phyloP scores from a whole-genome alignment of 805 yeast species.

The Candida xyloterini region DNA sequence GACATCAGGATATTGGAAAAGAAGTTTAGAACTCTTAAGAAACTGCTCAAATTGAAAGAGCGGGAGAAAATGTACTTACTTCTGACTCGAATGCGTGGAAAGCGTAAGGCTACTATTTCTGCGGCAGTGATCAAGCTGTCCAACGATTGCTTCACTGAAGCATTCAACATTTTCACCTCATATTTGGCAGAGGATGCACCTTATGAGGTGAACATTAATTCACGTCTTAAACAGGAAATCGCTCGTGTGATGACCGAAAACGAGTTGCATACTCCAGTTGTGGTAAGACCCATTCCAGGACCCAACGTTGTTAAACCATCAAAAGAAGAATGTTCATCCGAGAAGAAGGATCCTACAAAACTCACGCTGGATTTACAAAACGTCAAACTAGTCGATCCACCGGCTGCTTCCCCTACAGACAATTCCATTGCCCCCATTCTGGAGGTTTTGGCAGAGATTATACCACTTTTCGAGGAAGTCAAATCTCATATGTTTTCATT shows the following conservation, averaged over 20 bases:
- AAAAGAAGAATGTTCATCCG: background rate
- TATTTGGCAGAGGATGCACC: constrained; percentile 68
- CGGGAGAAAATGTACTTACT: constrained; percentile 20
- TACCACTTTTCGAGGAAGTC: constrained; percentile 47
- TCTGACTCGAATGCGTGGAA: constrained; percentile 17
- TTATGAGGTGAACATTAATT: constrained; percentile 64
- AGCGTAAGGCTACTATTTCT: constrained; percentile 32
- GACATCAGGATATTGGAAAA: constrained; percentile 54
- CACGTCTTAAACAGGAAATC: constrained; percentile 22
- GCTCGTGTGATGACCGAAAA: constrained; percentile 15
- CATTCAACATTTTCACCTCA: constrained; percentile 62
- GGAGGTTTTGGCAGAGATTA: constrained; percentile 36
- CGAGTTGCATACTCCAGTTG: constrained; percentile 4
- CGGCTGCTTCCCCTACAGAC: constrained; percentile 34
- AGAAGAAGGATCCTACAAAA: constrained; percentile 2
- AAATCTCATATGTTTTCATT: constrained; percentile 48
- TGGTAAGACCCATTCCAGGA: background rate
- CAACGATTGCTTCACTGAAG: constrained; percentile 55
- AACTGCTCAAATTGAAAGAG: constrained; percentile 34
- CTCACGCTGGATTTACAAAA: constrained; percentile 11
- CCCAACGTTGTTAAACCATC: no score
- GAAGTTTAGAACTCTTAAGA: constrained; percentile 42
- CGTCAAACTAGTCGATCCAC: constrained; percentile 3
- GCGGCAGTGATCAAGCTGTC: constrained; percentile 42
- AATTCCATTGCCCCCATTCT: constrained; percentile 34